Evolutionary conservation across 768 basidiomycete genomes (phyloP), one percentile per base, ranked within the genome.

Genomic region (Amyloporia xantha): DNA sequence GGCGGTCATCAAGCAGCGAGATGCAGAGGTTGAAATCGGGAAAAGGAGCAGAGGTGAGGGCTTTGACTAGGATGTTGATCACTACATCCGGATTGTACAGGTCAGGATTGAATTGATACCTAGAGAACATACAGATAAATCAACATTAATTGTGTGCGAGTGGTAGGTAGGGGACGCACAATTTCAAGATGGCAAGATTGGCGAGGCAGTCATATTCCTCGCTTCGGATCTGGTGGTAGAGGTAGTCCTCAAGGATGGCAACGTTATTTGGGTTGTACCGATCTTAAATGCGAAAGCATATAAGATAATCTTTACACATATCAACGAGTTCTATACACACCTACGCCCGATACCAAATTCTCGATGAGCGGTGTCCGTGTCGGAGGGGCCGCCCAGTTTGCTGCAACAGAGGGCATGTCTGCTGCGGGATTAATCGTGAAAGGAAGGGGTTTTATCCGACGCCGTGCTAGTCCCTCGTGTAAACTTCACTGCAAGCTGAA

Each of bases 201-300:
- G 95, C 91, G 36, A 97, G 78, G 59, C 90, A 85, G 67, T 99
- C 95, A 59, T 97, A 97, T 64, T 91, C 87, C 57, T 86, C 84
- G 59, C 81, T 86, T 57, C 86, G 78, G 54, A 92, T 91, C 68
- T 99, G 95, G 65, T 91, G 85, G 66, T 90, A 91, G 51, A 98
- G 82, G 70, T 98, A 97, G 64, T 97, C 95, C 69, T 97, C 95
- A 51, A 98, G 82, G 56, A 93, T 88, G 30, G 81, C 74, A 51
- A 95, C 82, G 66, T 98, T 98, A 45, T 85, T 84, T 37, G 95
- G 95, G 70, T 97, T 98, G 69, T 98, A 98, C 51, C 95, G 86
- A 74, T 98, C 95, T 96, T 50, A 7, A 4, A 6, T 3, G 17
- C n/a, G 25, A 12, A 13, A 20, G 20, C n/a, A n/a, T n/a, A n/a